Conservation (phyloP, 176 grass and related monocot genomes). For the Carex pumila region DNA sequence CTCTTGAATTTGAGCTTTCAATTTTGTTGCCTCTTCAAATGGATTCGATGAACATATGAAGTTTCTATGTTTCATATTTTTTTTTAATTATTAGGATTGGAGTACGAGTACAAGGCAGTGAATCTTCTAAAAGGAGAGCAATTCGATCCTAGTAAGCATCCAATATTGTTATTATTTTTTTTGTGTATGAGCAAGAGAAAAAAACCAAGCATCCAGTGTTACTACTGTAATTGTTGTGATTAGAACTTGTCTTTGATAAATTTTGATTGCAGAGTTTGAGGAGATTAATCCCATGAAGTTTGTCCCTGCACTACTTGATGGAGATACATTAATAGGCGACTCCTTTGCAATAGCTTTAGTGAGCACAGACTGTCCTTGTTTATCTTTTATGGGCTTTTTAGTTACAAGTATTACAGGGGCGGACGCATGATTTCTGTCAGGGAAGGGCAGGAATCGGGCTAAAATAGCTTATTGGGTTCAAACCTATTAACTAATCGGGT, state of each 20-base stretch:
- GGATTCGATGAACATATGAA: not conserved
- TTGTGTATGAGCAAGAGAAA: not conserved
- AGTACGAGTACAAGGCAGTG: constrained; percentile 83
- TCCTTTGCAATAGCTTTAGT: constrained; percentile 79
- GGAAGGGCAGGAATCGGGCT: too few species aligned
- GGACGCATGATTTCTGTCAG: too few species aligned
- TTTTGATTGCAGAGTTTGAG: constrained; percentile 51
- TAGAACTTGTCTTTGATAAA: not conserved
- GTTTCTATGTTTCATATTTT: not conserved
- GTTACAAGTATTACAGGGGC: not conserved
- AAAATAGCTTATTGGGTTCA: too few species aligned
- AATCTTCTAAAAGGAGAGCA: constrained; percentile 49
- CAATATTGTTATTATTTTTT: not conserved
- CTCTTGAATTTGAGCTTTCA: not conserved
- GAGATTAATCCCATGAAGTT: constrained; percentile 82
- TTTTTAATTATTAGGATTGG: constrained; percentile 42
- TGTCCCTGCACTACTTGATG: constrained; percentile 69
- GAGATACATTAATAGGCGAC: constrained; percentile 52
- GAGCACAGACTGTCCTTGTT: not conserved
- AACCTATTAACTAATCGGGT: too few species aligned
- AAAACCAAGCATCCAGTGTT: not conserved
- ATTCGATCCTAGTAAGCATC: constrained; percentile 38
- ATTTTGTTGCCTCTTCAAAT: not conserved
- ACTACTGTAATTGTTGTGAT: not conserved
- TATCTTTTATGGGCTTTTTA: not conserved